phyloP scores from a whole-genome alignment of 805 yeast species.

The Lachancea cidri region DNA sequence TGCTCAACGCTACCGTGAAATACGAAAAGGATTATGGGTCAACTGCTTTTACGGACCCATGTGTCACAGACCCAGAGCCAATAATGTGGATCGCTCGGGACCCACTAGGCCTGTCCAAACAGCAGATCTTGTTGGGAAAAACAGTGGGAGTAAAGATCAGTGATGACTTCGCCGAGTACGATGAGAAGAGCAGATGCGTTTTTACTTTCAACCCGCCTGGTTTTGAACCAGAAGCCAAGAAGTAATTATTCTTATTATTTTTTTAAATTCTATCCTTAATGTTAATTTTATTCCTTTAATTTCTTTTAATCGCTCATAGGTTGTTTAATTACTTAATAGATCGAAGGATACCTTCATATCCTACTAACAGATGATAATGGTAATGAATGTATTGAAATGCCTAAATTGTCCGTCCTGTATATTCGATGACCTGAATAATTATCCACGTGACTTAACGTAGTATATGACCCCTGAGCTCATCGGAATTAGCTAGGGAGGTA shows the following conservation, averaged over 20 bases:
- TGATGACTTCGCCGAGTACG: constrained; percentile 52
- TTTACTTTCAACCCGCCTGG: constrained; percentile 68
- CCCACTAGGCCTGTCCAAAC: constrained; percentile 57
- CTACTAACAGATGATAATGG: no score
- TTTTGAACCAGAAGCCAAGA: constrained; percentile 38
- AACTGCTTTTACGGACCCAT: constrained; percentile 30
- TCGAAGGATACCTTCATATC: no score
- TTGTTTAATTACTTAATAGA: no score
- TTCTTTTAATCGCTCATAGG: no score
- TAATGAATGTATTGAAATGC: no score
- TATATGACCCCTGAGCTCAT: background rate
- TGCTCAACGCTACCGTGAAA: constrained; percentile 30
- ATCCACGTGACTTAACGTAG: background rate
- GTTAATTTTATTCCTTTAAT: background rate
- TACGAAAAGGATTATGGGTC: constrained; percentile 31
- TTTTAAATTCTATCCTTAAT: no score
- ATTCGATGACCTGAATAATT: no score
- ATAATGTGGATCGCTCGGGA: constrained; percentile 70
- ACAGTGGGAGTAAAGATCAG: constrained; percentile 47
- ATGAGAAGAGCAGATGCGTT: constrained; percentile 50
- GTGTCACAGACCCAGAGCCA: constrained; percentile 37
- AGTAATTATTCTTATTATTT: no score
- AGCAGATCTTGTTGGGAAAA: constrained; percentile 52
- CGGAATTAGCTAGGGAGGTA: background rate
- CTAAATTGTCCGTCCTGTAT: no score